Evolutionary conservation across 768 basidiomycete genomes (phyloP), one percentile per base, ranked within the genome.

Genomic region (Tylopilus plumbeoviolaceoides): DNA sequence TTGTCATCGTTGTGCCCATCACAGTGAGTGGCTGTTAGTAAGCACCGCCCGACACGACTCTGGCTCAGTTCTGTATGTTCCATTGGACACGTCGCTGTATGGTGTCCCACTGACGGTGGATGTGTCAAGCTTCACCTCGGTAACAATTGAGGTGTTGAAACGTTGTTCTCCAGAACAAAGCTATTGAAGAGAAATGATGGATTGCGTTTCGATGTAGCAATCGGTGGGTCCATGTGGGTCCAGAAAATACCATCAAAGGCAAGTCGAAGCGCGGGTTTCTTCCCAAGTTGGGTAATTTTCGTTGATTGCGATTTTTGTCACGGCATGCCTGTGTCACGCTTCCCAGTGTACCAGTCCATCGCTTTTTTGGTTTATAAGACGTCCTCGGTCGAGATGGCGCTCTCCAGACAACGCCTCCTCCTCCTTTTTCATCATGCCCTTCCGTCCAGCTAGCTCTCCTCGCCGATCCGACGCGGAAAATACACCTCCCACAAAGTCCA

Each of bases 281-380:
- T 56, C 8, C 69, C 44, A 31, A 33, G 53, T 36, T 1, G 5
- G 62, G 69, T 47, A 65, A 64, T 41, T 66, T 66, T 31, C 17
- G 14, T 51, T 57, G 67, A 69, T 69, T 69, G 67, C 67, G 47
- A 60, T 61, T 58, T 59, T 3, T 56, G 67, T 69, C 68, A 71
- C 61, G 61, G 30, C 47, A 65, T 44, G 55, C 56, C 40, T 23
- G 17, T 59, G 67, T 69, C 69, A 69, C 68, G 51, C 51, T 53
- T 10, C 23, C 44, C 43, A 4, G 25, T 23, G 28, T 23, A 15
- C 20, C n/a, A 48, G 55, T 35, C 58, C 58, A 59, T 56, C 18
- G 8, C 11, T 21, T 42, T 30, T 10, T 8, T n/a, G 28, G 39
- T 58, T 60, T 69, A 69, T 69, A 69, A 68, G 60, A 54, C 33